A percentile compares a stretch with the other conserved stretches of the same genome.
Evolutionary conservation across 768 basidiomycete genomes (phyloP).

Genomic region (Amanita jacksonii): DNA sequence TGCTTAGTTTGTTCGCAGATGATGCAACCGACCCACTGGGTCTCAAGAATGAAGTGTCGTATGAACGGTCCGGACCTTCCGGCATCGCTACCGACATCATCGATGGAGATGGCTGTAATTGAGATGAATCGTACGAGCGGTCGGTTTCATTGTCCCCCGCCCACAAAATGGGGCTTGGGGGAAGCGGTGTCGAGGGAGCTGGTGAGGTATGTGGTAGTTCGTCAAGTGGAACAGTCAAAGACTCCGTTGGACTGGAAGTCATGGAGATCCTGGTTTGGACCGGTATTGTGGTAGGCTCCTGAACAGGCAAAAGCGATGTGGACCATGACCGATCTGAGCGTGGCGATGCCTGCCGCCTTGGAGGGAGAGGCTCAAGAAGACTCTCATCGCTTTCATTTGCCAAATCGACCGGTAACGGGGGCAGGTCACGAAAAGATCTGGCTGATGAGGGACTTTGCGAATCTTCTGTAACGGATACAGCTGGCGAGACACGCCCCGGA

Average conservation of each 20-base stretch:
- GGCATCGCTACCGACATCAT: slow-evolving; percentile 41
- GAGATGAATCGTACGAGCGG: slow-evolving; percentile 65
- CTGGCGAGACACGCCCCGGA: slow-evolving; percentile 8
- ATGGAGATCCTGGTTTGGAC: neutral
- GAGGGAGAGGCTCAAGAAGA: neutral
- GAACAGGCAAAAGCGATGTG: neutral
- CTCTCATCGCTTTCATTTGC: slow-evolving; percentile 10
- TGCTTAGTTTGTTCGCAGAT: slow-evolving; percentile 23
- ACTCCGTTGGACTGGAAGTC: slow-evolving; percentile 19
- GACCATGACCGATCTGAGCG: neutral
- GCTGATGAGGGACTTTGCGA: slow-evolving; percentile 23
- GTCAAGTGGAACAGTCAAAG: slow-evolving; percentile 27
- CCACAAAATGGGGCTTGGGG: slow-evolving; percentile 39
- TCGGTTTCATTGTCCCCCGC: slow-evolving; percentile 44
- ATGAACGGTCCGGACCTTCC: slow-evolving; percentile 55
- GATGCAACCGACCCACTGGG: slow-evolving; percentile 45
- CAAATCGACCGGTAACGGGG: slow-evolving; percentile 13
- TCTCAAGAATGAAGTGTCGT: slow-evolving; percentile 66
- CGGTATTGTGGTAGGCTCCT: neutral
- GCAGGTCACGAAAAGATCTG: slow-evolving; percentile 18
- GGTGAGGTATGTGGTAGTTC: slow-evolving; percentile 29
- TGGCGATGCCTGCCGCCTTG: neutral
- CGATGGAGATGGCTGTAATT: slow-evolving; percentile 65
- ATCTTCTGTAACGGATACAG: slow-evolving; percentile 14
- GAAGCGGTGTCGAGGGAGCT: slow-evolving; percentile 18